Conservation (phyloP, 1,139 yeast genomes). For the Taphrina confusa region DNA sequence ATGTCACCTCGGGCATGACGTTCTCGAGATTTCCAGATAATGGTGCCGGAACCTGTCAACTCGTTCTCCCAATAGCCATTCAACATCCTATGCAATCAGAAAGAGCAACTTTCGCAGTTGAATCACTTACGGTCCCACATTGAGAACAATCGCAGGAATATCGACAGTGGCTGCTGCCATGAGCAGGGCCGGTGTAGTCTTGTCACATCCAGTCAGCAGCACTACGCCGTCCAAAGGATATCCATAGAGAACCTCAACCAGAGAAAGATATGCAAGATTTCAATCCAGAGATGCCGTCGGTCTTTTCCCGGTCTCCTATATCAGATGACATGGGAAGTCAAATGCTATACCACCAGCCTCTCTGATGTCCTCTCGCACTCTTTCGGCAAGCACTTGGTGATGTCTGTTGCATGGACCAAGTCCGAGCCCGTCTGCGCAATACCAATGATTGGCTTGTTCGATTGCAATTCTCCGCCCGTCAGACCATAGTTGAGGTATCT, state of each 20-base stretch:
- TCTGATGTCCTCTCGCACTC: slow-evolving; percentile 43
- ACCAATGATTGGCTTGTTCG: slow-evolving; percentile 44
- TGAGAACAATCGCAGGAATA: slow-evolving; percentile 47
- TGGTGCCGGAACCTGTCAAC: slow-evolving; percentile 44
- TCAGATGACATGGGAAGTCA: slow-evolving; percentile 44
- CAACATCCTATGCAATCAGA: slow-evolving; percentile 40
- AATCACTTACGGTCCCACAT: slow-evolving; percentile 45
- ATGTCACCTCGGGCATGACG: slow-evolving; percentile 40
- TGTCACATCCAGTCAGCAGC: slow-evolving; percentile 48
- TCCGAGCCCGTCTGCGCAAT: slow-evolving; percentile 45
- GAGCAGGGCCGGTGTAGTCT: slow-evolving; percentile 47
- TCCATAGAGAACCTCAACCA: slow-evolving; percentile 43
- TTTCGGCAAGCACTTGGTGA: slow-evolving; percentile 42
- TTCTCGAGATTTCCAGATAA: slow-evolving; percentile 43
- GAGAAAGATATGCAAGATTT: slow-evolving; percentile 42
- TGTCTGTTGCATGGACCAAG: slow-evolving; percentile 43
- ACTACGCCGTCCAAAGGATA: slow-evolving; percentile 44
- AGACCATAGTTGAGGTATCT: slow-evolving; percentile 43
- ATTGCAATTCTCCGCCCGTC: slow-evolving; percentile 42
- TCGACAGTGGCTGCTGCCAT: slow-evolving; percentile 48
- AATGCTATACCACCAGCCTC: slow-evolving; percentile 43
- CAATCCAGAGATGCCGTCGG: slow-evolving; percentile 43
- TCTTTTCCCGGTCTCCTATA: slow-evolving; percentile 44
- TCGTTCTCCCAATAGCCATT: slow-evolving; percentile 44
- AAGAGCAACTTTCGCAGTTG: background rate